A percentile compares a stretch with the other conserved stretches of the same genome.
Conservation (phyloP, 2,329 filamentous ascomycete species). For the Cercospora sp. region DNA sequence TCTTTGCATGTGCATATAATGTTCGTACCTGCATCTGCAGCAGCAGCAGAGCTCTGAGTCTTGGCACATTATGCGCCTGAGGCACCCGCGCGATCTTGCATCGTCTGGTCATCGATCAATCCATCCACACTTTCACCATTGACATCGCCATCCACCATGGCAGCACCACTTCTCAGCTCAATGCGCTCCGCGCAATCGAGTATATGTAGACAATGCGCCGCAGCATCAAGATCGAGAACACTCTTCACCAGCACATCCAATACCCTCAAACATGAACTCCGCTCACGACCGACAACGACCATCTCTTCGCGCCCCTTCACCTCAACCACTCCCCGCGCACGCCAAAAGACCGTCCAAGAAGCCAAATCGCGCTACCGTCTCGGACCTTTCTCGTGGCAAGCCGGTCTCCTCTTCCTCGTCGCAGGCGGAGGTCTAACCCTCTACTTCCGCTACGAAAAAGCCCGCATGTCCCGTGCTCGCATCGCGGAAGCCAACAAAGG, state of each 20-base stretch:
- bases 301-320: slow-evolving; percentile 29
- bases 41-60: too few relatives aligned
- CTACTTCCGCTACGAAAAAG: slow-evolving; percentile 94
- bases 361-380: slow-evolving; percentile 47
- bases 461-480: slow-evolving; percentile 81
- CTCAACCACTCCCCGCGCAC: slow-evolving; percentile 27
- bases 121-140: background rate
- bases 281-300: slow-evolving; percentile 30
- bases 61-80: background rate
- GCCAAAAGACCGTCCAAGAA: slow-evolving; percentile 47
- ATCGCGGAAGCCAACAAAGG: slow-evolving; percentile 92
- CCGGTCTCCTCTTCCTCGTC: slow-evolving; percentile 78
- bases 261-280: background rate
- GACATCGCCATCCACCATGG: background rate
- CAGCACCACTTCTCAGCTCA: background rate
- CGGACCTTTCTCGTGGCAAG: slow-evolving; percentile 86
- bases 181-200: slow-evolving; percentile 25
- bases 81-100: background rate
- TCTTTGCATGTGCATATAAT: background rate
- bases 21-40: too few relatives aligned
- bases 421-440: slow-evolving; percentile 76
- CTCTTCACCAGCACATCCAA: slow-evolving; percentile 24
- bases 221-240: slow-evolving; percentile 20
- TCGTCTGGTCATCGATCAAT: slow-evolving; percentile 5
- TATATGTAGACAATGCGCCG: slow-evolving; percentile 33